Evolutionary conservation across 805 yeast genomes (phyloP), one percentile per base, ranked within the genome.

Genomic region (Metschnikowia cerradonensis): DNA sequence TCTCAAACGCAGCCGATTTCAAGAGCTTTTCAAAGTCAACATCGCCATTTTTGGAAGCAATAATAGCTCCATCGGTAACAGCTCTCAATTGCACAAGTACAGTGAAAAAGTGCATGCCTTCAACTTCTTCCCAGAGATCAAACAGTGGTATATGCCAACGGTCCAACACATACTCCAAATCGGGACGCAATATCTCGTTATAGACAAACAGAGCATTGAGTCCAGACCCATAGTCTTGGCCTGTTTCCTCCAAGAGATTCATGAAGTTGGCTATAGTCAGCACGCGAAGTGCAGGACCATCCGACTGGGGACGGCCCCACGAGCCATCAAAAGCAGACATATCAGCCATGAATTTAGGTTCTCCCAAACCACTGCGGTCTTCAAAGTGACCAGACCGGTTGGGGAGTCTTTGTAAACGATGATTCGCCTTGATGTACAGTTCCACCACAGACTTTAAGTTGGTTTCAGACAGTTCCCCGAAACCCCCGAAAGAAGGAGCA

Each of bases 261-360:
- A 88, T 58, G 62, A 81, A 88, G 53, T 78, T 78, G 36, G 80
- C 66, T 20, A 84, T 75, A 1, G 96, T 78, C 50, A 85, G 76
- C 10, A 83, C 77, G 59, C 97, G 77, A 51, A 92, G 73, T 0
- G 95, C 91, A 0, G 98, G 97, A 0, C 98, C 98, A 66, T 92
- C 98, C 52, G 90, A 79, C 68, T 92, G 98, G 1, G 98, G 98
- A 58, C 98, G 76, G 2, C 98, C 98, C 98, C 98, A 92, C 34
- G 72, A 65, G 2, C 71, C 83, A 5, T 66, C 65, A 60, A 86
- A 92, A 0, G 87, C 73, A 0, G 80, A 60, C 22, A 86, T 84
- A 63, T 89, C 79, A 3, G 83, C 81, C 64, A 76, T 65, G 63
- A 86, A 92, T 66, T 92, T 92, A 6, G 98, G 97, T 65, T 92